phyloP scores from a whole-genome alignment of 345 rosid species.

The Hypericum androsaemum region DNA sequence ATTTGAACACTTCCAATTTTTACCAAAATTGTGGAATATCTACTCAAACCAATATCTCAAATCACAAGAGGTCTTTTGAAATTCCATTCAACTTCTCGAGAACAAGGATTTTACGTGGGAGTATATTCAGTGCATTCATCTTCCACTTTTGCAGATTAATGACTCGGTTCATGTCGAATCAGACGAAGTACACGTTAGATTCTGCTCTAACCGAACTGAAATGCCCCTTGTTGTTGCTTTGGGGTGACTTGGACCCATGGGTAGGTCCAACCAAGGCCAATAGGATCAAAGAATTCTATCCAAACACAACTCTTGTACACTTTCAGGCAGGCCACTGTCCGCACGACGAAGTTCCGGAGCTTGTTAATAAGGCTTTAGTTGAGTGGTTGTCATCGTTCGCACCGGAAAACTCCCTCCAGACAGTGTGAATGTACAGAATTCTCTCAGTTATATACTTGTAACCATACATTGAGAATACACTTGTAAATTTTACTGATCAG shows the following conservation, averaged over 20 bases:
- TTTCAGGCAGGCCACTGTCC: slow-evolving; percentile 98
- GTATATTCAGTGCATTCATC: too few relatives aligned
- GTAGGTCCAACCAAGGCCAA: slow-evolving; percentile 80
- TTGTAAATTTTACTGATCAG: neutral
- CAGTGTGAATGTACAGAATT: slow-evolving; percentile 14
- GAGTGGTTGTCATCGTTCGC: slow-evolving; percentile 57
- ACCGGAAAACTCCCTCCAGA: slow-evolving; percentile 26
- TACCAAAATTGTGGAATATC: too few relatives aligned
- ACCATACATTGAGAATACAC: neutral
- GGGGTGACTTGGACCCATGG: slow-evolving; percentile 98
- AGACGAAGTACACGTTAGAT: slow-evolving; percentile 67
- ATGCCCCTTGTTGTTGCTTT: slow-evolving; percentile 72
- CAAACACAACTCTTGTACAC: slow-evolving; percentile 56
- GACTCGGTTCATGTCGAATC: slow-evolving; percentile 73
- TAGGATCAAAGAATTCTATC: slow-evolving; percentile 71
- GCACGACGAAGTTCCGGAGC: slow-evolving; percentile 88
- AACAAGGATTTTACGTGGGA: too few relatives aligned
- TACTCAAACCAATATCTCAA: too few relatives aligned
- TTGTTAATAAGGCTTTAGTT: slow-evolving; percentile 57
- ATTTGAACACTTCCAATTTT: too few relatives aligned
- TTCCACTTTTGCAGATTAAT: slow-evolving; percentile 48
- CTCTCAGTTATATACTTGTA: too few relatives aligned
- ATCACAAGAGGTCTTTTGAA: too few relatives aligned
- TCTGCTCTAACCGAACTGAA: slow-evolving; percentile 54
- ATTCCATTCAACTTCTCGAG: too few relatives aligned